These are phyloP conservation scores for Opeltia flavorubescens DNA, from an alignment of 495 filamentous ascomycete genomes.

Conservation along the genomic window DNA sequence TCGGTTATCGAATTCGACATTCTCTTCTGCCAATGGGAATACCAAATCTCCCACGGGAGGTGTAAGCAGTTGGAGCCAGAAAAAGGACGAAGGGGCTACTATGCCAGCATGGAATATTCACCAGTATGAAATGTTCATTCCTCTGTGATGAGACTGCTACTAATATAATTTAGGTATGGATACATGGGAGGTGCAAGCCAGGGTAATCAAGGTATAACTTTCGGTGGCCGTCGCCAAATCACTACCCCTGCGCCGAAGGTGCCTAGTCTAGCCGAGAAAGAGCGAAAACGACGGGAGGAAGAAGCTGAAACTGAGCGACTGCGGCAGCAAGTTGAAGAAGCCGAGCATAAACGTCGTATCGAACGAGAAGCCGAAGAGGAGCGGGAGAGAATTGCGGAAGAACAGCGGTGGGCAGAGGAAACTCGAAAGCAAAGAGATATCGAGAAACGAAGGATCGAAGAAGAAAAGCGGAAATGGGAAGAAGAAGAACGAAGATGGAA, in stretches of 20 bases:
- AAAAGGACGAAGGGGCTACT: conserved; percentile 62
- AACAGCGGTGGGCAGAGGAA: conserved; percentile 70
- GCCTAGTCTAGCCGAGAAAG: conserved; percentile 56
- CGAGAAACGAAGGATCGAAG: conserved; percentile 53
- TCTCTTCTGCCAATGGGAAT: conserved; percentile 15
- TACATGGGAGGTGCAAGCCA: conserved; percentile 98
- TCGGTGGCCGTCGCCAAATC: conserved; percentile 85
- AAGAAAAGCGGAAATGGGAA: conserved; percentile 70
- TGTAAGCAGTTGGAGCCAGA: conserved; percentile 86
- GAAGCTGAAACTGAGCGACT: conserved; percentile 44
- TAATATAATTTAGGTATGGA: conserved; percentile 25
- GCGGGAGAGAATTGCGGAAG: conserved; percentile 51
- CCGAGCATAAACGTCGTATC: conserved; percentile 41
- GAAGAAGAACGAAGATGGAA: conserved; percentile 76
- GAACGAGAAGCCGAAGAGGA: conserved; percentile 60
- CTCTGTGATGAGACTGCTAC: background rate
- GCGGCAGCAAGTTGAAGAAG: conserved; percentile 49
- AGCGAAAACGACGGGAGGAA: conserved; percentile 41
- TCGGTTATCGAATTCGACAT: conserved; percentile 29
- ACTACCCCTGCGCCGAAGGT: conserved; percentile 68
- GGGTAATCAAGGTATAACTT: conserved; percentile 84
- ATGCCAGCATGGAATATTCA: conserved; percentile 96
- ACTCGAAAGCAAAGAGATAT: conserved; percentile 50
- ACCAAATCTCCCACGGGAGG: conserved; percentile 29
- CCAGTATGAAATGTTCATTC: conserved; percentile 43